phyloP scores from a whole-genome alignment of 208 protist species.

The Phytomonas serpens region DNA sequence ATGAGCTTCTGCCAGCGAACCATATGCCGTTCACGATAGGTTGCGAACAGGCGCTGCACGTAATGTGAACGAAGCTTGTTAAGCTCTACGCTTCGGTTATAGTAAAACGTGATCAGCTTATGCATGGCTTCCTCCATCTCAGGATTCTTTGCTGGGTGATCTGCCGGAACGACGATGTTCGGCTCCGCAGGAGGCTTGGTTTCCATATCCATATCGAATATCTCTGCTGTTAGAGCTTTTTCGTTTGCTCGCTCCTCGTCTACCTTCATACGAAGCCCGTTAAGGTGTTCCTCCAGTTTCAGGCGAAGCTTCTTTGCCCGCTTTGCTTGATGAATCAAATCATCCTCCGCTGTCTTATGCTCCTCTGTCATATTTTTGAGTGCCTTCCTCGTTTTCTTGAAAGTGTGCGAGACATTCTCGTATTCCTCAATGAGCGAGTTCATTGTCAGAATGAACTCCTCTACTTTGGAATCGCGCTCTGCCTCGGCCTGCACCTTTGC shows the following conservation, averaged over 20 bases:
- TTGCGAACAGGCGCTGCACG: conserved; percentile 48
- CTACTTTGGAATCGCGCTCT: conserved; percentile 42
- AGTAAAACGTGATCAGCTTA: conserved; percentile 46
- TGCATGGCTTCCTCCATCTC: conserved; percentile 48
- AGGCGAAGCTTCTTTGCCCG: conserved; percentile 75
- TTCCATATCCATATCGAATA: conserved; percentile 17
- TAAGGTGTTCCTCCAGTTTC: conserved; percentile 45
- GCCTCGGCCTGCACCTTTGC: conserved; percentile 19
- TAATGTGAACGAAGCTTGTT: conserved; percentile 52
- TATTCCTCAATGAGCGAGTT: conserved; percentile 82
- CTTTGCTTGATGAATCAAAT: conserved; percentile 56
- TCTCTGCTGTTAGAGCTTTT: conserved; percentile 7
- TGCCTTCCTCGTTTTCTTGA: conserved; percentile 74
- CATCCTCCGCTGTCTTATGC: conserved; percentile 39
- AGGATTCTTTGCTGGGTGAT: background rate
- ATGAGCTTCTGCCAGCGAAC: conserved; percentile 68
- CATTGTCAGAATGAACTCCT: conserved; percentile 64
- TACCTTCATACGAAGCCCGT: conserved; percentile 21
- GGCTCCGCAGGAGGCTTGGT: conserved; percentile 2
- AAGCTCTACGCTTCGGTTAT: conserved; percentile 44
- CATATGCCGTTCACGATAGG: conserved; percentile 42
- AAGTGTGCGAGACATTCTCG: conserved; percentile 33
- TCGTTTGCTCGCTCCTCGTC: conserved; percentile 21
- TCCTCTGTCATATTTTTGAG: conserved; percentile 53
- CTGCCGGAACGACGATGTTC: background rate